phyloP scores from a whole-genome alignment of 495 filamentous ascomycete species.

The Ramalina intermedia region DNA sequence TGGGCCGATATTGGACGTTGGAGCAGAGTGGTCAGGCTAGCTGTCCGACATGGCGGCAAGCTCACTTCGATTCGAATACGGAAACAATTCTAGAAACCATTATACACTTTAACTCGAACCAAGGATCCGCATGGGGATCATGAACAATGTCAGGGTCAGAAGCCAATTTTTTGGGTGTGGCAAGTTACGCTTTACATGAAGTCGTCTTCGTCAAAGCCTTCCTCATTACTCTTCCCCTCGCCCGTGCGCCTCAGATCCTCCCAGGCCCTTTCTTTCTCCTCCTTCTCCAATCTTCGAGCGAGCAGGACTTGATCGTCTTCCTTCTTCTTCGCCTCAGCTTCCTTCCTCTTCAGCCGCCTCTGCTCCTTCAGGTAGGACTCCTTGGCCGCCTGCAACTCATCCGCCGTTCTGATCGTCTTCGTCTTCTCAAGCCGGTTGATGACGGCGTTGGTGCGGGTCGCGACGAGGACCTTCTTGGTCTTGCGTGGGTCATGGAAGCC shows the following conservation, averaged over 20 bases:
- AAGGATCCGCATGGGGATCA: no score
- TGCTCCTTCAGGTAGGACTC: conserved; percentile 57
- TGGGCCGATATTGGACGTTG: no score
- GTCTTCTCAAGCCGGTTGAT: conserved; percentile 97
- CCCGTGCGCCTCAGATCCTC: conserved; percentile 48
- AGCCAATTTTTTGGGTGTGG: no score
- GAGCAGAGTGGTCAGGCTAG: no score
- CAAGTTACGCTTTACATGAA: conserved; percentile 31
- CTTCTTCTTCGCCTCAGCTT: conserved; percentile 55
- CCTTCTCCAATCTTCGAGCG: conserved; percentile 77
- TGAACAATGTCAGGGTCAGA: no score
- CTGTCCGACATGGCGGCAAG: no score
- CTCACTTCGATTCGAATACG: no score
- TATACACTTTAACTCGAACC: no score
- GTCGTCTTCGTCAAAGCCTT: conserved; percentile 33
- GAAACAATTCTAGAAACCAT: no score
- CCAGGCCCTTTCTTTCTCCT: conserved; percentile 88
- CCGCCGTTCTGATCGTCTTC: conserved; percentile 64
- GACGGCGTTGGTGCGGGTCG: conserved; percentile 67
- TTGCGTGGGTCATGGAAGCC: conserved; percentile 81
- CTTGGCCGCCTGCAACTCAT: conserved; percentile 61
- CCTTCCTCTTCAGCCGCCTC: conserved; percentile 51
- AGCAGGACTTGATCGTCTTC: conserved; percentile 65
- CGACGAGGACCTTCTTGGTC: conserved; percentile 67
- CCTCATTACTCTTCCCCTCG: conserved; percentile 35